A percentile compares a stretch with the other conserved stretches of the same genome.
phyloP scores from a whole-genome alignment of 345 rosid species.

The Streptanthus diversifolius region DNA sequence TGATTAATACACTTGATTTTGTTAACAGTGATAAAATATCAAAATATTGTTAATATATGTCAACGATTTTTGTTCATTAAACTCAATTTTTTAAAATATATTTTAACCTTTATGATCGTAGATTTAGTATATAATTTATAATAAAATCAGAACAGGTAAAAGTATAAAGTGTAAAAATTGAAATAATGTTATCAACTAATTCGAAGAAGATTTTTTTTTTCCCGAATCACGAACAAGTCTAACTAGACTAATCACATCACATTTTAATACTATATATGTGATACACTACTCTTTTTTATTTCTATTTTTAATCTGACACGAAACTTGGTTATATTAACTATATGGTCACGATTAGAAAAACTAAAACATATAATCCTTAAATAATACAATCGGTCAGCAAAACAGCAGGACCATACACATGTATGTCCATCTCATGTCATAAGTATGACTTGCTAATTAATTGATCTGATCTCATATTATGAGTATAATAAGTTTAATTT shows the following conservation, averaged over 20 bases:
- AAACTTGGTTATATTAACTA: neutral
- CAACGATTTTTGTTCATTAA: too few species aligned
- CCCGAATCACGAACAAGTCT: neutral
- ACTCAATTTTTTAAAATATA: too few species aligned
- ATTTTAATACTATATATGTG: neutral
- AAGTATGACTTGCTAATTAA: neutral
- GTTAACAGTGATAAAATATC: too few species aligned
- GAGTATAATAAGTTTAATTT: neutral
- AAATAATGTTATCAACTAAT: neutral
- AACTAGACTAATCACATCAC: slow-evolving; percentile 4
- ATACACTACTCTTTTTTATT: neutral
- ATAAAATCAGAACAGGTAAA: too few species aligned
- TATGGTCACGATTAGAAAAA: slow-evolving; percentile 5
- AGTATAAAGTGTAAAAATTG: neutral
- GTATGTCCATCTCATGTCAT: neutral
- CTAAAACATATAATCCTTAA: neutral
- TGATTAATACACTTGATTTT: too few species aligned
- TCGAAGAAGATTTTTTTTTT: neutral
- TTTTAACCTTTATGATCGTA: too few species aligned
- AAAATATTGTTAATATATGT: too few species aligned
- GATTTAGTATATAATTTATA: too few species aligned
- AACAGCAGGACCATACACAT: neutral
- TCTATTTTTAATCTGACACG: neutral
- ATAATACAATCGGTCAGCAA: slow-evolving; percentile 5
- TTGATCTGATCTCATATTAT: slow-evolving; percentile 2